phyloP scores from a whole-genome alignment of 495 filamentous ascomycete species.

The Diplogelasinospora grovesii region DNA sequence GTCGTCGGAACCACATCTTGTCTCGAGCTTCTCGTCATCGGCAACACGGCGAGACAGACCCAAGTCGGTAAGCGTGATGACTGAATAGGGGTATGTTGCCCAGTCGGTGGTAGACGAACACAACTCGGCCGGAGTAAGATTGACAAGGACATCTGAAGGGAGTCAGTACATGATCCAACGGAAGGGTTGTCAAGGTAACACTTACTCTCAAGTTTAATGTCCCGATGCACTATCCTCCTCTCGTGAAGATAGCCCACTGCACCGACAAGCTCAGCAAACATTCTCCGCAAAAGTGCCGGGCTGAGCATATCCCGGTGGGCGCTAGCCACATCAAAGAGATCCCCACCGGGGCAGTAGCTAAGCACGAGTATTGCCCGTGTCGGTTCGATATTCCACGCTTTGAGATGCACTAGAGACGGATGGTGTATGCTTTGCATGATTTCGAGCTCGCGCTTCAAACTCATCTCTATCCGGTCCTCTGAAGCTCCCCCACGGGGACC shows the following conservation, averaged over 20 bases:
- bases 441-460: conserved; percentile 87
- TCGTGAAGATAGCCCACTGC: conserved; percentile 82
- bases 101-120: conserved; percentile 47
- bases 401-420: conserved; percentile 82
- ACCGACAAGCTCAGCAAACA: conserved; percentile 81
- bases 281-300: conserved; percentile 66
- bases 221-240: conserved; percentile 83
- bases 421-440: conserved; percentile 82
- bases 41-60: conserved; percentile 82
- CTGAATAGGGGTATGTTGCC: conserved; percentile 65
- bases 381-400: conserved; percentile 76
- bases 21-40: conserved; percentile 72
- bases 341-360: conserved; percentile 88
- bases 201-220: conserved; percentile 97
- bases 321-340: conserved; percentile 88
- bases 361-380: conserved; percentile 77
- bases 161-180: conserved; percentile 22
- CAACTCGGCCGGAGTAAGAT: conserved; percentile 54
- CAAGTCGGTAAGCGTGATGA: conserved; percentile 85
- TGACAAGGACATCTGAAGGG: conserved; percentile 76
- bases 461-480: conserved; percentile 83
- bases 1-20: conserved; percentile 90
- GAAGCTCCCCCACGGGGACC: conserved; percentile 85
- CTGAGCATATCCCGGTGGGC: conserved; percentile 55
- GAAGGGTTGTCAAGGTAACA: neutral